A percentile compares a stretch with the other conserved stretches of the same genome.
Evolutionary conservation across 2,329 filamentous ascomycete genomes (phyloP).

Genomic region (Fusarium verrucosum): DNA sequence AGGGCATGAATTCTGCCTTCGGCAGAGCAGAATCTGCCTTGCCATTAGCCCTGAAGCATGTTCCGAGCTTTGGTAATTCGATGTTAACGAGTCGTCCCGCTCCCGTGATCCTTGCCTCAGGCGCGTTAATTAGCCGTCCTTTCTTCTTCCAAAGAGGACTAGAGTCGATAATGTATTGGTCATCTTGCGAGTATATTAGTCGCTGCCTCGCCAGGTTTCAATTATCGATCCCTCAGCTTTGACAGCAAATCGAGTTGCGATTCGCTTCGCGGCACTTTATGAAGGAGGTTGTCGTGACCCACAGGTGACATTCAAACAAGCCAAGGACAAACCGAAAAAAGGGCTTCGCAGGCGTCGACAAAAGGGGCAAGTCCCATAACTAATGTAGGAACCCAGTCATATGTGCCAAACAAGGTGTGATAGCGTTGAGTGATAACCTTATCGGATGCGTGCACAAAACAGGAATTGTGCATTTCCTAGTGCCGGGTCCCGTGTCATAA

Average conservation of each 20-base stretch:
- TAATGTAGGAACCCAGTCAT: constrained; percentile 36
- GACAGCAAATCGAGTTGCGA: constrained; percentile 15
- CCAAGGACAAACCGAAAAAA: constrained; percentile 5
- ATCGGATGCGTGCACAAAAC: constrained; percentile 18
- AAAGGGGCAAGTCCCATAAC: constrained; percentile 27
- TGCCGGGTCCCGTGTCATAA: background rate
- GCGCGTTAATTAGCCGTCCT: background rate
- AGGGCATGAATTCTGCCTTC: background rate
- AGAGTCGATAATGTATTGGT: background rate
- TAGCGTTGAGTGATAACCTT: constrained; percentile 25
- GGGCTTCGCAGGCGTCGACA: constrained; percentile 6
- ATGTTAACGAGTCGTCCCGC: constrained; percentile 5
- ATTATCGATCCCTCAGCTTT: constrained; percentile 18
- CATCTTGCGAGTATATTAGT: background rate
- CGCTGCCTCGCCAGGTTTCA: background rate
- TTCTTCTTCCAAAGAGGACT: constrained; percentile 3
- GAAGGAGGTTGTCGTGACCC: constrained; percentile 29
- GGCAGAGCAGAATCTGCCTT: constrained; percentile 16
- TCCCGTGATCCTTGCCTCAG: constrained; percentile 11
- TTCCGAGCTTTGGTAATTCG: constrained; percentile 13
- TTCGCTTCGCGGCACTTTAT: constrained; percentile 37
- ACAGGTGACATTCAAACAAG: constrained; percentile 29
- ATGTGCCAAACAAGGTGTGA: background rate
- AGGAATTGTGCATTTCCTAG: constrained; percentile 16
- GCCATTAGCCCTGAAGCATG: constrained; percentile 2